Conservation (phyloP, 345 rosid species). For the Citrus hindsii region DNA sequence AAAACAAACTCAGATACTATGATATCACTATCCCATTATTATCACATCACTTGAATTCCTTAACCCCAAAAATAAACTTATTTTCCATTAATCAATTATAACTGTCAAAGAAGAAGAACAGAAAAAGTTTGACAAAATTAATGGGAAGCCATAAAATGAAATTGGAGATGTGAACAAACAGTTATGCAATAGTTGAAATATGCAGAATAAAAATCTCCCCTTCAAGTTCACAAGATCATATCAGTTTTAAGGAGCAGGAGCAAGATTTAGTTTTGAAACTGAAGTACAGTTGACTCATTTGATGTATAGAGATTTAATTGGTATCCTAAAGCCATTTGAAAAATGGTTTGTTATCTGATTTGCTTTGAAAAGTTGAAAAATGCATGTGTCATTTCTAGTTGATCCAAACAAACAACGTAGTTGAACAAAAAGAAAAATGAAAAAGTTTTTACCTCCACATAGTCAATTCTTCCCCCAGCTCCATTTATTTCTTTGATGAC, state of each 20-base stretch:
- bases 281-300: neutral
- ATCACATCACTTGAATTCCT: neutral
- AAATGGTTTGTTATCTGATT: neutral
- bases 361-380: neutral
- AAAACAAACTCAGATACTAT: neutral
- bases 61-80: neutral
- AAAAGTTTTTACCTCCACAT: conserved; percentile 62
- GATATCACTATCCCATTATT: neutral
- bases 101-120: neutral
- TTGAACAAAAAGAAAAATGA: too few species aligned
- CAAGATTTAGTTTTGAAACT: neutral
- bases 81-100: neutral
- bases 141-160: neutral
- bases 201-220: neutral
- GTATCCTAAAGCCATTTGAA: neutral
- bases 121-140: neutral
- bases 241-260: neutral
- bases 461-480: conserved; percentile 78
- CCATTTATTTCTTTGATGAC: conserved; percentile 44
- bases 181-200: neutral
- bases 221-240: too few species aligned
- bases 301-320: neutral
- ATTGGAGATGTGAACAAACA: neutral
- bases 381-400: neutral
- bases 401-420: neutral